These are phyloP conservation scores for Xylariaceae sp. DNA, from an alignment of 2,329 filamentous ascomycete species.

Conservation along the genomic window DNA sequence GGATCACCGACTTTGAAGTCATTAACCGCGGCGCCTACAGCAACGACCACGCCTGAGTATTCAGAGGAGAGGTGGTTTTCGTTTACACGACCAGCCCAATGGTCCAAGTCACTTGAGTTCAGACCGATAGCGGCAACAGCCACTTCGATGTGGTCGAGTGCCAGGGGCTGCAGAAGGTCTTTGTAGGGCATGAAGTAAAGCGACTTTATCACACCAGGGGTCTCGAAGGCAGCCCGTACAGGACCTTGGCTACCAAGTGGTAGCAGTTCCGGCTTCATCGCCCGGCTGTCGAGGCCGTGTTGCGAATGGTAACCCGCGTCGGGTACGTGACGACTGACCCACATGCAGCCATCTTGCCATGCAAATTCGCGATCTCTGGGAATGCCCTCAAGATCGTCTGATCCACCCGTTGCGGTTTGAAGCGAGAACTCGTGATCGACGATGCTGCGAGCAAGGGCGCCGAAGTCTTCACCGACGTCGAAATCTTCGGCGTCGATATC, in stretches of 20 bases:
- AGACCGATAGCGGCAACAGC: slow-evolving; percentile 29
- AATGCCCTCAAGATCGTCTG: background rate
- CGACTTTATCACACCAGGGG: slow-evolving; percentile 27
- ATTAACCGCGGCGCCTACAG: background rate
- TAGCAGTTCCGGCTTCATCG: background rate
- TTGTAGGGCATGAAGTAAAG: slow-evolving; percentile 26
- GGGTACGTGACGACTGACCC: slow-evolving; percentile 28
- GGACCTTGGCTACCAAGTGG: slow-evolving; percentile 19
- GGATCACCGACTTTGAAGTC: slow-evolving; percentile 23
- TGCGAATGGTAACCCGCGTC: background rate
- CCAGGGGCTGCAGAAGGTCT: slow-evolving; percentile 19
- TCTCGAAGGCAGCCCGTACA: slow-evolving; percentile 28
- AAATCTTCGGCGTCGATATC: slow-evolving; percentile 17
- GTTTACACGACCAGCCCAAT: slow-evolving; percentile 23
- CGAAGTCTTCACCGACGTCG: background rate
- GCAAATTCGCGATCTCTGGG: slow-evolving; percentile 28
- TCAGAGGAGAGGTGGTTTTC: slow-evolving; percentile 21
- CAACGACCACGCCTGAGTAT: slow-evolving; percentile 2
- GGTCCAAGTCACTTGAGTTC: slow-evolving; percentile 27
- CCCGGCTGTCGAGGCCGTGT: background rate
- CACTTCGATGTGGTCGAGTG: slow-evolving; percentile 25
- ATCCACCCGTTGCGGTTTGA: background rate
- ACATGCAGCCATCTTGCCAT: slow-evolving; percentile 30
- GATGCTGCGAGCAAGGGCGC: slow-evolving; percentile 17
- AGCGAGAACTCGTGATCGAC: slow-evolving; percentile 11